phyloP scores from a whole-genome alignment of 2,329 filamentous ascomycete species.

The Pestalotiopsis fici region DNA sequence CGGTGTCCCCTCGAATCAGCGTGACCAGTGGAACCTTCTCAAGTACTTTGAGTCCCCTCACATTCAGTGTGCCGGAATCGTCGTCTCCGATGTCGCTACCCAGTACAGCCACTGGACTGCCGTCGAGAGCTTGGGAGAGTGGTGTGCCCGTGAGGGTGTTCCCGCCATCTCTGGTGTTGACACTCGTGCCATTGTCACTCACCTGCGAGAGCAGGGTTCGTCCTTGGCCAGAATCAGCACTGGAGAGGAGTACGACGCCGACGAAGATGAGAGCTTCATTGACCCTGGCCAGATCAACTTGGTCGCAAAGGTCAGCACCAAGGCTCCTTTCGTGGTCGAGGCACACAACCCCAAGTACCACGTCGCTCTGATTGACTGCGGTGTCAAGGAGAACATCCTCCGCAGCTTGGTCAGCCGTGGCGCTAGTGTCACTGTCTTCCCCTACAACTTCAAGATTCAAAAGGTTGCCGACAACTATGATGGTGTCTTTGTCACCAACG shows the following conservation, averaged over 20 bases:
- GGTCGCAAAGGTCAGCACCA: conserved; percentile 94
- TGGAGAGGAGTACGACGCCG: conserved; percentile 96
- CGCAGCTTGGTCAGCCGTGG: conserved; percentile 90
- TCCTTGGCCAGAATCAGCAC: conserved; percentile 93
- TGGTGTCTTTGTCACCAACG: conserved; percentile 98
- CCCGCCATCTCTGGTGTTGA: conserved; percentile 96
- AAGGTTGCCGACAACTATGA: conserved; percentile 98
- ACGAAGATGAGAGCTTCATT: conserved; percentile 94
- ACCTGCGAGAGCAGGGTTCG: conserved; percentile 93
- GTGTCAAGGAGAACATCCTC: conserved; percentile 99
- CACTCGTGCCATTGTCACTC: conserved; percentile 93
- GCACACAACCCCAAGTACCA: conserved; percentile 83
- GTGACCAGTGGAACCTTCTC: conserved; percentile 86
- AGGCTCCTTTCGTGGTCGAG: conserved; percentile 94
- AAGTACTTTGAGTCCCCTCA: conserved; percentile 99
- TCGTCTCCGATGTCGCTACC: conserved; percentile 91
- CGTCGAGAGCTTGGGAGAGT: conserved; percentile 87
- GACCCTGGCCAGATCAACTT: conserved; percentile 97
- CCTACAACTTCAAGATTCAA: conserved; percentile 96
- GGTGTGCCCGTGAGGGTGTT: conserved; percentile 95
- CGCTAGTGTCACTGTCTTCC: conserved; percentile 90
- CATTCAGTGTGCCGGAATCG: conserved; percentile 93
- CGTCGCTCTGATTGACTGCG: conserved; percentile 93
- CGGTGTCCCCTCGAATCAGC: conserved; percentile 83
- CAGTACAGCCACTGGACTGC: conserved; percentile 99